A percentile compares a stretch with the other conserved stretches of the same genome.
These are phyloP conservation scores for Citrus sp. DNA, from an alignment of 345 rosid species.

Conservation along the genomic window DNA sequence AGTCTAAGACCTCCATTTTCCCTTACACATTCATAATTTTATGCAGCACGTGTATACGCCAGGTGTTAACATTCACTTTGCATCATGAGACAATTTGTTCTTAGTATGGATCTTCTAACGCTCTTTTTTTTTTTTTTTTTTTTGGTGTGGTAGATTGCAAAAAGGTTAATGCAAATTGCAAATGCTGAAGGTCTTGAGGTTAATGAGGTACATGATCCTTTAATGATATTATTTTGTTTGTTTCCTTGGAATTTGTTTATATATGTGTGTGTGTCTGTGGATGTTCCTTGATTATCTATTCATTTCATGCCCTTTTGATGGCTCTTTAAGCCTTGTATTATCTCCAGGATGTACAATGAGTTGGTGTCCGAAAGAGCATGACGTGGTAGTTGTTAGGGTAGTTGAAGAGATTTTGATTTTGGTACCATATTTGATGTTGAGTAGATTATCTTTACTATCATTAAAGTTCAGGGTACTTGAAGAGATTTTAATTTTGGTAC, in stretches of 20 bases:
- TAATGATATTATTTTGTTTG: neutral
- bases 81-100: neutral
- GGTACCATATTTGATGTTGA: neutral
- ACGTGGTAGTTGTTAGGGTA: neutral
- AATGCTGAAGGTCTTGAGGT: constrained; percentile 81
- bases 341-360: neutral
- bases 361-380: neutral
- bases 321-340: neutral
- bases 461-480: neutral
- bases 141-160: constrained; percentile 69
- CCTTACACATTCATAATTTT: neutral
- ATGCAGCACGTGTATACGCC: neutral
- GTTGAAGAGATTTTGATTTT: constrained; percentile 2
- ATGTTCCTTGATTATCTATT: neutral
- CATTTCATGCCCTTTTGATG: neutral
- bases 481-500: neutral
- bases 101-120: constrained; percentile 9
- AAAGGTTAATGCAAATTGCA: constrained; percentile 84
- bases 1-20: neutral
- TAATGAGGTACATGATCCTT: constrained; percentile 48
- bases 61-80: neutral
- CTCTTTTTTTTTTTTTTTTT: constrained; percentile 14
- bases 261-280: neutral
- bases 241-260: constrained; percentile 11
- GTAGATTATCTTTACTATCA: neutral